A percentile compares a stretch with the other conserved stretches of the same genome.
Conservation (phyloP, 495 filamentous ascomycete species). For the Penicillium verhagenii region DNA sequence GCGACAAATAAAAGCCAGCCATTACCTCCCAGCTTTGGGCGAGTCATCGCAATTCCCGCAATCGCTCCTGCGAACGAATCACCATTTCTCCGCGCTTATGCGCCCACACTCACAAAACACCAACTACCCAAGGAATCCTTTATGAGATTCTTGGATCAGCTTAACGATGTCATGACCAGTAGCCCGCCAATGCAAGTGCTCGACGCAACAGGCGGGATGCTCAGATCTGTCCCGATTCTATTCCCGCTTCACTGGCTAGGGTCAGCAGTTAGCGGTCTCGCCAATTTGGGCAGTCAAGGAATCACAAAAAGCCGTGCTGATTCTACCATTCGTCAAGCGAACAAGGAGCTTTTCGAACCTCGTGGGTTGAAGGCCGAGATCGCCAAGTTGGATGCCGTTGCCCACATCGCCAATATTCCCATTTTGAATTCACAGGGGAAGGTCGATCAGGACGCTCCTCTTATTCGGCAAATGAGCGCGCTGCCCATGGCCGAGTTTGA, state of each 20-base stretch:
- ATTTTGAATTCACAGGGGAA: slow-evolving; percentile 28
- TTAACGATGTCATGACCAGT: slow-evolving; percentile 29
- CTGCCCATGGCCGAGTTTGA: not conserved
- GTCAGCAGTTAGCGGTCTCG: slow-evolving; percentile 21
- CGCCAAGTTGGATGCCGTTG: slow-evolving; percentile 26
- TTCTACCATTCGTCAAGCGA: slow-evolving; percentile 23
- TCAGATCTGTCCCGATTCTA: slow-evolving; percentile 31
- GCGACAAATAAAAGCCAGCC: not conserved
- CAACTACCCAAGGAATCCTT: slow-evolving; percentile 28
- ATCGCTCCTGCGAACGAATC: slow-evolving; percentile 17
- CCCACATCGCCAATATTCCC: slow-evolving; percentile 25
- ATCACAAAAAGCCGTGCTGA: slow-evolving; percentile 31
- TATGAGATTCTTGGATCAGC: slow-evolving; percentile 27
- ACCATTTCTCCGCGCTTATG: slow-evolving; percentile 30
- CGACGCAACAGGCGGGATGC: slow-evolving; percentile 30
- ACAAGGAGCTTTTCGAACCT: slow-evolving; percentile 28
- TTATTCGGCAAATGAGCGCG: slow-evolving; percentile 19
- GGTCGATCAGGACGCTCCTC: slow-evolving; percentile 13
- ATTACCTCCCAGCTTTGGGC: not conserved
- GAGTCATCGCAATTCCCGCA: slow-evolving; percentile 28
- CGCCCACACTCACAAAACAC: slow-evolving; percentile 21
- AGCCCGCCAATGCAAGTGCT: slow-evolving; percentile 37
- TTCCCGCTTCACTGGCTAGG: slow-evolving; percentile 32
- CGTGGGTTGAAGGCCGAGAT: slow-evolving; percentile 26
- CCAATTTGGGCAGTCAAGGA: slow-evolving; percentile 23